A percentile compares a stretch with the other conserved stretches of the same genome.
Evolutionary conservation across 331 rosid genomes (phyloP).

Genomic region (Saraca asoca): DNA sequence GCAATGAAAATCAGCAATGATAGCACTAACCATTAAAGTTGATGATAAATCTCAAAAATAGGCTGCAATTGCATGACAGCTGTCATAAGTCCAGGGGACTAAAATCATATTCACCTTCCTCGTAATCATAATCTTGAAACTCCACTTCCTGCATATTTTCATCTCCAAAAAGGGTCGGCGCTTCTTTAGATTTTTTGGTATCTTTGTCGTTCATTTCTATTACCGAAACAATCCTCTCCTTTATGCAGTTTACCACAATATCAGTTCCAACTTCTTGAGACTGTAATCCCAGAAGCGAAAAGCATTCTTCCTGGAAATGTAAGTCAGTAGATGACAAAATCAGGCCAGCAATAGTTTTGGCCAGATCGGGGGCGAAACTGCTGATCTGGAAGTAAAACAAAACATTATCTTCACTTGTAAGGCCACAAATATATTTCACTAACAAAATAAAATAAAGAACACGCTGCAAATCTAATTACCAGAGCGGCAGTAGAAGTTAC

Average conservation of each 20-base stretch:
- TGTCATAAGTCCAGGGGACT: constrained; percentile 46
- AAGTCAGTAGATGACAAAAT: constrained; percentile 67
- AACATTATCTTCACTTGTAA: constrained; percentile 11
- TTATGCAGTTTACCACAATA: constrained; percentile 55
- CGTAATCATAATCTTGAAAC: constrained; percentile 45
- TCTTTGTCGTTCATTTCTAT: constrained; percentile 67
- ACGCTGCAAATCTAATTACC: constrained; percentile 4
- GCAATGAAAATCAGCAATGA: too few species aligned
- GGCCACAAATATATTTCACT: background rate
- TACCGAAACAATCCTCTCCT: constrained; percentile 63
- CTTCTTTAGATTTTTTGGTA: constrained; percentile 55
- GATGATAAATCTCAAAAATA: background rate
- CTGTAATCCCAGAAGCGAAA: constrained; percentile 76
- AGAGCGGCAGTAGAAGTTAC: background rate
- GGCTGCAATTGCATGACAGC: constrained; percentile 18
- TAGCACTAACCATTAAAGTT: too few species aligned
- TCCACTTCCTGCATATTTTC: constrained; percentile 43
- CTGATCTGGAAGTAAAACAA: constrained; percentile 57
- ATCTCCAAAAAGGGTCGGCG: constrained; percentile 63
- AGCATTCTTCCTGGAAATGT: constrained; percentile 73
- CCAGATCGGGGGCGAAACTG: constrained; percentile 79
- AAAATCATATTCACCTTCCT: constrained; percentile 38
- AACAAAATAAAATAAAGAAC: constrained; percentile 11
- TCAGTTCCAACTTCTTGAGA: constrained; percentile 55
- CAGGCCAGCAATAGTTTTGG: constrained; percentile 79